These are phyloP conservation scores for Diutina neorugosa DNA, from an alignment of 1,139 yeast species.

Conservation along the genomic window DNA sequence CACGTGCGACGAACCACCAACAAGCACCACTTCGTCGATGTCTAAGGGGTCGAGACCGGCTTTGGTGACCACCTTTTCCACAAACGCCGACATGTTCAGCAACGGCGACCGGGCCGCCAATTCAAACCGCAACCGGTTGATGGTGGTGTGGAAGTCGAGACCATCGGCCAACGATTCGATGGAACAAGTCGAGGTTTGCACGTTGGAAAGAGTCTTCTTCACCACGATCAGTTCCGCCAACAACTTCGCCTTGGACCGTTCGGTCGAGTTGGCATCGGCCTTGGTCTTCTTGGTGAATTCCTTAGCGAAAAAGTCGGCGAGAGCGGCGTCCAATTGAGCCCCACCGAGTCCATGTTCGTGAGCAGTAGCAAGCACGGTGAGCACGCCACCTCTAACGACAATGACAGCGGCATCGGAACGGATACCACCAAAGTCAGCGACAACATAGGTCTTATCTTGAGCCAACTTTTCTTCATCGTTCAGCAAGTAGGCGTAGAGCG, in stretches of 20 bases:
- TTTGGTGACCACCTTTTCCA: conserved; percentile 63
- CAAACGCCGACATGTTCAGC: conserved; percentile 63
- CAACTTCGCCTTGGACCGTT: conserved; percentile 83
- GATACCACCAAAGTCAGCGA: conserved; percentile 94
- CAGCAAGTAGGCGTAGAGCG: conserved; percentile 65
- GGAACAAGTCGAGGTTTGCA: conserved; percentile 80
- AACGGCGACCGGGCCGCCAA: conserved; percentile 73
- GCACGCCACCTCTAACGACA: conserved; percentile 86
- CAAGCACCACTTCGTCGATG: conserved; percentile 81
- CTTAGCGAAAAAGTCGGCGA: conserved; percentile 76
- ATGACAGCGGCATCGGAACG: conserved; percentile 94
- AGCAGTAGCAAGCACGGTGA: conserved; percentile 78
- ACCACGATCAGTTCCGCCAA: conserved; percentile 74
- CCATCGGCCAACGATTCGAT: conserved; percentile 95
- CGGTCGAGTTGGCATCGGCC: conserved; percentile 68
- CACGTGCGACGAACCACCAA: conserved; percentile 88
- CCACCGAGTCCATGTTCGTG: conserved; percentile 87
- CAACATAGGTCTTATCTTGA: conserved; percentile 75
- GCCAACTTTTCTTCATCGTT: conserved; percentile 38
- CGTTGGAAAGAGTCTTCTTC: conserved; percentile 87
- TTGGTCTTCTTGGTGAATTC: conserved; percentile 87
- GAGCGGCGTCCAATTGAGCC: conserved; percentile 65
- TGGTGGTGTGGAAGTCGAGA: conserved; percentile 80
- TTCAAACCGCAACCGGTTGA: conserved; percentile 92
- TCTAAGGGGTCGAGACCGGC: conserved; percentile 80